Base-by-base conservation (phyloP, 2,329 filamentous ascomycete species). In the Sporothrix luriei region DNA sequence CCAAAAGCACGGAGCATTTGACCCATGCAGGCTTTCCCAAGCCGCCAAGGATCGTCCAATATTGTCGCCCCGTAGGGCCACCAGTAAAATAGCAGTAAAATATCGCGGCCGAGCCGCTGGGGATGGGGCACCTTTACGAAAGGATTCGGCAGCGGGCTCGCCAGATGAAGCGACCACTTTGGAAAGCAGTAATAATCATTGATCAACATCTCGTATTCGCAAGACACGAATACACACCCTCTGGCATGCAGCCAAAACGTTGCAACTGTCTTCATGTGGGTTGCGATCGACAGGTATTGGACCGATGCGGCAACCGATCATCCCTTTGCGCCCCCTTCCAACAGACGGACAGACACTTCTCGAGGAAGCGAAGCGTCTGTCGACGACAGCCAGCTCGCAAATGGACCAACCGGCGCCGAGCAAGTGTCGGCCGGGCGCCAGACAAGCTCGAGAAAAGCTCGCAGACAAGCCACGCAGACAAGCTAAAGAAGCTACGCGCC, bases 141-240 rank as follows among this genome's bases (percentile, higher is more conserved):
- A 52, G 49, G 49, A 52, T 52, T n/a, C 49, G 49, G 49, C n/a
- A 52, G 2, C 49, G n/a, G 49, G n/a, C 49, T 52, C 43, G 43
- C 43, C 43, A 48, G 43, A 48, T 48, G 43, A 48, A 48, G 43
- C 16, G 2, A 14, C 11, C 43, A 48, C 13, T 33, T 33, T 33
- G 33, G 33, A 48, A 48, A 19, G 16, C 43, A 16, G 13, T 19
- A 33, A 33, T 33, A 33, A 33, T 1, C 6, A 33, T 33, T 33
- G 33, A 33, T 33, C 33, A 33, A 14, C 43, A 48, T 48, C 43
- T 48, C 43, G 43, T 48, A 16, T 19, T 48, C 43, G 14, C 6
- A 48, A n/a, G n/a, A n/a, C n/a, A n/a, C n/a, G n/a, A n/a, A n/a
- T n/a, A n/a, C n/a, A n/a, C n/a, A n/a, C n/a, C n/a, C n/a, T n/a